Percentiles rank a stretch among this genome's conserved stretches.
These are phyloP conservation scores for Diplosphaera chodatii DNA, from an alignment of 139 green algal species.

Conservation along the genomic window DNA sequence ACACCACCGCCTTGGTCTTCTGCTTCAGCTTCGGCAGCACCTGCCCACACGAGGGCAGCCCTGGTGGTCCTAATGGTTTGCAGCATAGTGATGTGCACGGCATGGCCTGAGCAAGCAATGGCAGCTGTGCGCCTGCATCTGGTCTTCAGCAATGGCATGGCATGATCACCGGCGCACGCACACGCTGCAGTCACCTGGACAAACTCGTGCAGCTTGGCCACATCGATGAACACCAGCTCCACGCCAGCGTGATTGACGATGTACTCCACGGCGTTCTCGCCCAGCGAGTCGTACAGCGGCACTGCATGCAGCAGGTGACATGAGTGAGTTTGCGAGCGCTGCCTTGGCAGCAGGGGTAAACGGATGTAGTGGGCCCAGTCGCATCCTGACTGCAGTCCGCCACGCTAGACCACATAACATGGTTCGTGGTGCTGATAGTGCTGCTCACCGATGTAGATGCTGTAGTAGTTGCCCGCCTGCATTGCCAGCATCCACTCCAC, in stretches of 20 bases:
- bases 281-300: conserved; percentile 91
- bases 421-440: no score
- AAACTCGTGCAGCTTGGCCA: conserved; percentile 43
- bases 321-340: no score
- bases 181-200: neutral
- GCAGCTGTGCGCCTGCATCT: no score
- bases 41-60: conserved; percentile 15
- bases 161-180: no score
- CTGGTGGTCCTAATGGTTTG: no score
- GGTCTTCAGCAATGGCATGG: no score
- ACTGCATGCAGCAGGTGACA: conserved; percentile 55
- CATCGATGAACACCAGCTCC: conserved; percentile 34
- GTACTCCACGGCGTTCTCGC: conserved; percentile 83
- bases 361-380: no score
- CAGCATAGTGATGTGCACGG: no score
- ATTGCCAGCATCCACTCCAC: conserved; percentile 81
- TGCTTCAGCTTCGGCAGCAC: conserved; percentile 47
- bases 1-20: conserved; percentile 59
- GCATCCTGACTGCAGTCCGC: no score
- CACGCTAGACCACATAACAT: no score
- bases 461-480: conserved; percentile 75
- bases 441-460: conserved; percentile 9
- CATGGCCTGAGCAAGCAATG: no score
- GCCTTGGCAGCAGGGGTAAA: neutral
- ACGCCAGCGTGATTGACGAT: conserved; percentile 75